Conservation (phyloP, 371 early-diverging fungal species). For the Batkoa obscura region DNA sequence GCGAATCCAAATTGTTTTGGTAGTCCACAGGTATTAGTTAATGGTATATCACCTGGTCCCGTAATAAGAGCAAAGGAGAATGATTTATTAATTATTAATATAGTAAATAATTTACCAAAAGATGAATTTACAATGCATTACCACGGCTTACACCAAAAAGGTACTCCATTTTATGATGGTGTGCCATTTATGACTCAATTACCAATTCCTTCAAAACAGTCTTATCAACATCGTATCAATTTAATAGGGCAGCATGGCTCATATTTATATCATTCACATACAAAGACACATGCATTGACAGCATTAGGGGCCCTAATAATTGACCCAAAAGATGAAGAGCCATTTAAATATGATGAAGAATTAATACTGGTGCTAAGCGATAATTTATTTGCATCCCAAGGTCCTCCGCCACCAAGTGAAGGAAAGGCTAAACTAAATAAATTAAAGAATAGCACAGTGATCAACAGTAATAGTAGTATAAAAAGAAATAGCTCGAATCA, state of each 20-base stretch:
- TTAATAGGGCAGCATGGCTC: constrained; percentile 22
- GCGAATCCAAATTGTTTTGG: background rate
- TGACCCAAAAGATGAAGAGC: background rate
- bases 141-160: constrained; percentile 52
- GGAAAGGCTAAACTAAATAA: background rate
- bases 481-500: too few relatives aligned
- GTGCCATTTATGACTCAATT: constrained; percentile 31
- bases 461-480: too few relatives aligned
- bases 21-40: constrained; percentile 11
- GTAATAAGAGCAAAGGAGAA: constrained; percentile 16
- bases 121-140: constrained; percentile 32
- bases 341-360: constrained; percentile 14
- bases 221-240: constrained; percentile 20
- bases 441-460: too few relatives aligned
- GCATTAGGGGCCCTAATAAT: background rate
- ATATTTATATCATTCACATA: constrained; percentile 26
- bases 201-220: constrained; percentile 22
- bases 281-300: constrained; percentile 7
- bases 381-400: background rate
- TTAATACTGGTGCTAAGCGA: constrained; percentile 11
- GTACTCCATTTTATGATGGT: constrained; percentile 41
- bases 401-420: too few relatives aligned
- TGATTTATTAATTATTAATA: constrained; percentile 17
- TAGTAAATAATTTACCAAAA: constrained; percentile 14
- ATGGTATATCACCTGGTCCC: constrained; percentile 22